Base-by-base conservation (phyloP, 176 grass and related monocot species). In the Lolium perenne region DNA sequence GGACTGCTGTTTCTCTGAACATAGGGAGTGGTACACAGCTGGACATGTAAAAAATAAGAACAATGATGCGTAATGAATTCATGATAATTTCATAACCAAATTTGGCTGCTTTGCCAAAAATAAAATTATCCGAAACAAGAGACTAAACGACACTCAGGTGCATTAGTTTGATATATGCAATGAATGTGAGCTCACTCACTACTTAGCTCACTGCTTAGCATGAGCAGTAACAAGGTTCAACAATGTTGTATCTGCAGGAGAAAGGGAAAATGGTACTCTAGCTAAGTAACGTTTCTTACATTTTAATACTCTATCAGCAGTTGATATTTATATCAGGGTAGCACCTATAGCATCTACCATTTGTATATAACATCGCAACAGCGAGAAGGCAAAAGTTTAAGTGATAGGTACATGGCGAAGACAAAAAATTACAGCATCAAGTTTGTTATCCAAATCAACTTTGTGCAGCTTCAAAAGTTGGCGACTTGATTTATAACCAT, bases 271-370 rank as follows among this genome's bases (percentile, higher is more conserved):
- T 5, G 15, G 16, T 12, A 66, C 0, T 43, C 41, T 4, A 67
- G 58, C 29, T 8, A 85, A 67, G 73, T 23, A 77, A 46, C 50
- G 0, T 38, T 74, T 76, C 50, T 74, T 65, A 55, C 32, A 74
- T 69, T 67, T 72, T n/a, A 68, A 65, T 4, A 22, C 26, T 62
- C 63, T 49, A 41, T 15, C 20, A 50, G 4, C 48, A 29, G 40
- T 21, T 83, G 8, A 59, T 62, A 73, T 56, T 56, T 57, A 72
- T 86, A 47, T 8, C 13, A 79, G 48, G 1, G 17, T 76, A 49
- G 6, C 15, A 60, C 25, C 1, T 46, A 78, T 62, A 77, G 12
- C 79, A 18, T 79, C 73, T 80, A 80, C 40, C 26, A 16, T 87
- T 75, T 83, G 38, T 87, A 83, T 29, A 68, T 0, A 40, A 4